Evolutionary conservation across 345 rosid species (phyloP), one percentile per base, ranked within the genome.

Genomic region (Populus deltoides): DNA sequence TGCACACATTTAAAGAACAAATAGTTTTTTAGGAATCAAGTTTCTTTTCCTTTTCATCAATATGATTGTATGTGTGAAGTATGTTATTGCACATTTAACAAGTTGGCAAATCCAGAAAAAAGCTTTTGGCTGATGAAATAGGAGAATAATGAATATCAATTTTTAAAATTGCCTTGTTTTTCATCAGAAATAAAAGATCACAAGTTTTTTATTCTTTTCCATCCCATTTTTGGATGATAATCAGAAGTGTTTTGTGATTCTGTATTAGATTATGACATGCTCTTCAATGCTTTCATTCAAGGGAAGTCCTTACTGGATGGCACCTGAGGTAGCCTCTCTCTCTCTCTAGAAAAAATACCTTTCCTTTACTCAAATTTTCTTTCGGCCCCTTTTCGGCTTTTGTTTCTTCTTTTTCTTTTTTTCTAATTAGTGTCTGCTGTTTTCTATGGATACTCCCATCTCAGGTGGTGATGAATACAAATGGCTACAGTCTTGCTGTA

Each of bases 241-340:
- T 77, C 63, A 47, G 71, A 63, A 74, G 62, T 51, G 41, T 45
- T 81, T 80, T 83, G 71, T 81, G 68, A 41, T 75, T 79, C 18
- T 83, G 70, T 74, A 74, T 63, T 88, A 95, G 99, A 93, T 90
- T 57, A 85, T 92, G 20, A 79, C 90, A 49, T 89, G 84, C 78
- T 80, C 93, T 72, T 87, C 97, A 68, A 93, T 93, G 97, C 97
- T 95, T 84, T 95, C 99, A 12, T 95, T 95, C 88, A 93, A 90
- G 80, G 99, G 99, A 77, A 95, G 99, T 85, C 99, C 99, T 66
- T 95, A 91, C 79, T 95, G 99, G 99, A 95, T 95, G 98, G 99
- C 99, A 39, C 99, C 99, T 20, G 98, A 95, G 99, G 99, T 95
- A 88, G 43, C 55, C 55, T 25, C 47, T 47, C 62, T 57, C 0